These are phyloP conservation scores for Stemphylium beticola DNA, from an alignment of 2,329 filamentous ascomycete species.

Conservation along the genomic window DNA sequence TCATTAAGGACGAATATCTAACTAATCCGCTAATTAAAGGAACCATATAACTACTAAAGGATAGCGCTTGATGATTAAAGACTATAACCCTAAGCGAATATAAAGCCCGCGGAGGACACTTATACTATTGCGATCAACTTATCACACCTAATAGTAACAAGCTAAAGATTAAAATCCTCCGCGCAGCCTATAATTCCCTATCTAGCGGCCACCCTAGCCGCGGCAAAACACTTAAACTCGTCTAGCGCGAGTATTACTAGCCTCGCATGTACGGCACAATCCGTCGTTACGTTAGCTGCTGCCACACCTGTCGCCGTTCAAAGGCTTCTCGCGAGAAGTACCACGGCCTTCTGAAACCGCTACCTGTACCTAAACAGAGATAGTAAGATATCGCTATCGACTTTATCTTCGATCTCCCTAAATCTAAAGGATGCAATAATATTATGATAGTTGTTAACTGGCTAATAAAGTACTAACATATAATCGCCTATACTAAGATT, in stretches of 20 bases:
- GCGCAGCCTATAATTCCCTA: too few species aligned
- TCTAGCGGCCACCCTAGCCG: too few species aligned
- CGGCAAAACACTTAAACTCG: too few species aligned
- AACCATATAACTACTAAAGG: too few species aligned
- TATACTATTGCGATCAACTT: too few species aligned
- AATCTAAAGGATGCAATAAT: background rate
- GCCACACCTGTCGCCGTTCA: background rate
- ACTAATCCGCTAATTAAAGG: too few species aligned
- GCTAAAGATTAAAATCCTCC: too few species aligned
- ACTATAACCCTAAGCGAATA: too few species aligned
- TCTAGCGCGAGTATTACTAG: background rate
- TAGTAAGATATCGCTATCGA: background rate
- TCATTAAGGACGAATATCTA: too few species aligned
- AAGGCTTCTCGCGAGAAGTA: background rate
- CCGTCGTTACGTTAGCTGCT: background rate
- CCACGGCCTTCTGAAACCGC: background rate
- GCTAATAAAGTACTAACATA: background rate
- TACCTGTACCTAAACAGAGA: background rate
- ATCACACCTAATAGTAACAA: too few species aligned
- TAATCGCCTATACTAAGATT: background rate
- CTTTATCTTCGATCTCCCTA: background rate
- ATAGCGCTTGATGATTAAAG: too few species aligned
- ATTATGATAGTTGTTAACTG: background rate
- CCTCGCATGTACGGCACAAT: background rate
- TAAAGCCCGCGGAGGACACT: too few species aligned